Evolutionary conservation across 805 yeast genomes (phyloP), one percentile per base, ranked within the genome.

Genomic region (Groenewaldozyma tartarivorans): DNA sequence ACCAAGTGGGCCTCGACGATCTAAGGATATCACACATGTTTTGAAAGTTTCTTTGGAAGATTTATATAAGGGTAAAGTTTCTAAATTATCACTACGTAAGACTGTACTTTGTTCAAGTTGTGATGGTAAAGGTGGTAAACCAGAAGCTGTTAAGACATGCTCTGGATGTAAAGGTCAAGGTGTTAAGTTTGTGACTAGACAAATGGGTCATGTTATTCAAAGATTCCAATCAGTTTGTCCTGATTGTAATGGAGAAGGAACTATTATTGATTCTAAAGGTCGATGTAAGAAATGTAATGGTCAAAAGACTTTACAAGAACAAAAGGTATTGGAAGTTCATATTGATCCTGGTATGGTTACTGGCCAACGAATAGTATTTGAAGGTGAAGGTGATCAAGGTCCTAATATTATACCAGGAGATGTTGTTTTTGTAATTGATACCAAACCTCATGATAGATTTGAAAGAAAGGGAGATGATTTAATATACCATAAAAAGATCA

Each of bases 151-250:
- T 50, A 82, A 81, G 70, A 77, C 77, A 55, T 92, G 99, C 78
- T 50, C 77, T 39, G 62, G 77, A 31, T 92, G 99, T 79, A 74
- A 76, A 58, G 99, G 99, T 65, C 73, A 75, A 55, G 99, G 99
- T 75, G 67, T 81, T 63, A 84, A 77, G 65, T 81, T 90, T 51
- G 81, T 87, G 51, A 85, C 96, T 40, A 83, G 95, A 71, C 97
- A 92, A 68, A 88, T 92, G 96, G 99, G 99, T 54, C 96, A 95
- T 51, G 86, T 92, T 88, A 83, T 92, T 57, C 99, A 92, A 71
- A 83, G 96, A 73, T 84, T 84, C 77, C 97, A 92, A 70, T 78
- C 94, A 35, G 79, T 77, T 41, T 92, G 99, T 81, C 90, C 83
- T 53, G 79, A 66, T 45, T 92, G 99, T 78, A 67, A 77, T 51